Evolutionary conservation across 1,139 yeast genomes (phyloP).

Genomic region (Trichomonascaceae sp.): DNA sequence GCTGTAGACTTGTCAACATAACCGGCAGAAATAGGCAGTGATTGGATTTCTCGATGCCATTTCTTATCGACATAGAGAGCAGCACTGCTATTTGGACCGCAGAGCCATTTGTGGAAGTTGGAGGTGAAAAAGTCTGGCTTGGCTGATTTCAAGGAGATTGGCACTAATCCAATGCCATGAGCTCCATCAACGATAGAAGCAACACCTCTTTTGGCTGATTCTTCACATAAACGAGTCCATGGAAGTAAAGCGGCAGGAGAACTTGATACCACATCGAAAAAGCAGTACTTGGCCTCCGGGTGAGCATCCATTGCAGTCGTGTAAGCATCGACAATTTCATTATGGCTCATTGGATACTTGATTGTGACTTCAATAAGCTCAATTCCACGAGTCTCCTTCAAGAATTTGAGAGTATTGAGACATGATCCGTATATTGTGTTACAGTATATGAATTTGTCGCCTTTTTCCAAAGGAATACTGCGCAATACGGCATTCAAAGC

Average conservation of each 20-base stretch:
- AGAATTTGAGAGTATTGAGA: constrained; percentile 45
- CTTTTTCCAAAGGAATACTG: constrained; percentile 45
- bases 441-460: constrained; percentile 50
- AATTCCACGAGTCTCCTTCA: constrained; percentile 41
- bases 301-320: constrained; percentile 30
- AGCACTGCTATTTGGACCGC: constrained; percentile 54
- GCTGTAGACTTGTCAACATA: constrained; percentile 20
- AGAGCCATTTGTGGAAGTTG: constrained; percentile 68
- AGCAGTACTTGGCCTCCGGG: constrained; percentile 37
- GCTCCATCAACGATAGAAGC: constrained; percentile 67
- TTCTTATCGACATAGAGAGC: constrained; percentile 51
- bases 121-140: constrained; percentile 59
- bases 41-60: constrained; percentile 47
- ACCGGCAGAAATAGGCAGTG: constrained; percentile 48
- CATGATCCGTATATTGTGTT: constrained; percentile 57
- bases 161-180: constrained; percentile 56
- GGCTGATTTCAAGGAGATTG: constrained; percentile 40
- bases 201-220: constrained; percentile 44
- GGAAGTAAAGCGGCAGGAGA: constrained; percentile 62
- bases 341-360: constrained; percentile 46
- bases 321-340: constrained; percentile 41
- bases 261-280: constrained; percentile 59
- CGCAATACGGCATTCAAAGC: constrained; percentile 57
- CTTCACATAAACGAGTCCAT: constrained; percentile 42
- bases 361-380: constrained; percentile 42